Percentiles rank a stretch among this genome's conserved stretches.
These are phyloP conservation scores for Thielaviopsis euricoi DNA, from an alignment of 2,329 filamentous ascomycete species.

Conservation along the genomic window DNA sequence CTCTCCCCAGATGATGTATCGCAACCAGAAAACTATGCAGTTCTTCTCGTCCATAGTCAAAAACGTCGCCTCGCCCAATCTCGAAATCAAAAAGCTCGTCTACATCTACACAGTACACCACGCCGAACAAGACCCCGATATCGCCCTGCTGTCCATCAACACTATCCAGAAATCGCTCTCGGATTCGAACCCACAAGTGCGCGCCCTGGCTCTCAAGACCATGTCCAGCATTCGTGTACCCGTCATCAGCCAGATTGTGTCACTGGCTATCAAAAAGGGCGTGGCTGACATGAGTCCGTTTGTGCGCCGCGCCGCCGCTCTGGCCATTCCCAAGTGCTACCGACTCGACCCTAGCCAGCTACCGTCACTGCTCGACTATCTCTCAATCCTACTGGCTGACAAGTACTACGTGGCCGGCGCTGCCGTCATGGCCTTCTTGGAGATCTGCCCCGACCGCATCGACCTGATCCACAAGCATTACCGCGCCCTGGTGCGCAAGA, in stretches of 20 bases:
- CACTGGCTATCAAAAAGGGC: conserved; percentile 86
- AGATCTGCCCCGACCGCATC: conserved; percentile 73
- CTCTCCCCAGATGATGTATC: conserved; percentile 75
- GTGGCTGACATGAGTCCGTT: conserved; percentile 86
- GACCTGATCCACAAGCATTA: conserved; percentile 89
- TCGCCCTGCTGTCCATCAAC: conserved; percentile 91
- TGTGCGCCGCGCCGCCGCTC: conserved; percentile 79
- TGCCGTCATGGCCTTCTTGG: conserved; percentile 74
- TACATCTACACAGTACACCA: conserved; percentile 97
- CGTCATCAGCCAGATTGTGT: conserved; percentile 95
- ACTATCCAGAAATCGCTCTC: conserved; percentile 96
- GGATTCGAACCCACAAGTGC: conserved; percentile 76
- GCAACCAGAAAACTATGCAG: conserved; percentile 67
- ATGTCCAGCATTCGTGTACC: conserved; percentile 97
- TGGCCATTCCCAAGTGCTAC: conserved; percentile 94
- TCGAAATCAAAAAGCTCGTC: conserved; percentile 94
- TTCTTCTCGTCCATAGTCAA: conserved; percentile 98
- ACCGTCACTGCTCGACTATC: conserved; percentile 70
- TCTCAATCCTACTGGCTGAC: conserved; percentile 65
- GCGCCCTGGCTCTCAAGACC: conserved; percentile 80
- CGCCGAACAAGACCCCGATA: conserved; percentile 89
- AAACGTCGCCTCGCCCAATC: conserved; percentile 84
- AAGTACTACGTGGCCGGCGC: conserved; percentile 94
- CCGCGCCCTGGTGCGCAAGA: conserved; percentile 64
- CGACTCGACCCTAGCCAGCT: conserved; percentile 71